Evolutionary conservation across 2,329 filamentous ascomycete genomes (phyloP).

Genomic region (Colletotrichum horii): DNA sequence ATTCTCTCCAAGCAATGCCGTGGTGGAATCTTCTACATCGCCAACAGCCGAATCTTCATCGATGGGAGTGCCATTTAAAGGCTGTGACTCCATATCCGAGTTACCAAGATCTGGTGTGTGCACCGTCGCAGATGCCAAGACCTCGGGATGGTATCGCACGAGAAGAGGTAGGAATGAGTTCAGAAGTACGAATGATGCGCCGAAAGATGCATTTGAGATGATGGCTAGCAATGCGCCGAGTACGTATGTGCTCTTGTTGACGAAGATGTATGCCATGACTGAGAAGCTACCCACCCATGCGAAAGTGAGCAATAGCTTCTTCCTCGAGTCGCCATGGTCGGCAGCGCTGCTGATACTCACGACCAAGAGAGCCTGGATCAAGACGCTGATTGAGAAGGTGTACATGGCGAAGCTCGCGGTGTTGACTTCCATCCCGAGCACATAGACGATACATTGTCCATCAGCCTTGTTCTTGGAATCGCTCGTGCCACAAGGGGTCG

Average conservation of each 20-base stretch:
- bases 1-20: slow-evolving; percentile 49
- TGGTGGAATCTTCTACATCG: slow-evolving; percentile 46
- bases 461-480: slow-evolving; percentile 55
- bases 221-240: slow-evolving; percentile 85
- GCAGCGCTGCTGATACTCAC: slow-evolving; percentile 96
- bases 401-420: slow-evolving; percentile 99
- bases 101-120: slow-evolving; percentile 35
- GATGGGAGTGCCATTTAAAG: slow-evolving; percentile 36
- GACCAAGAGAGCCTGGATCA: slow-evolving; percentile 87
- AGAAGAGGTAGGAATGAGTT: slow-evolving; percentile 95
- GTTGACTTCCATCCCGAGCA: slow-evolving; percentile 87
- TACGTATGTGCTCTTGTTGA: slow-evolving; percentile 77
- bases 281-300: slow-evolving; percentile 80
- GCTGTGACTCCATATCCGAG: slow-evolving; percentile 37
- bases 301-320: slow-evolving; percentile 85
- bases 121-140: slow-evolving; percentile 31
- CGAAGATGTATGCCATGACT: slow-evolving; percentile 87
- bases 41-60: slow-evolving; percentile 31
- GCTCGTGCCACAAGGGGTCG: slow-evolving; percentile 73
- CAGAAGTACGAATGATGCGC: slow-evolving; percentile 91
- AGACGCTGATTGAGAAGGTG: slow-evolving; percentile 91
- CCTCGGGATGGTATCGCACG: slow-evolving; percentile 79
- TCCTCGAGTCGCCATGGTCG: slow-evolving; percentile 91
- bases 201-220: slow-evolving; percentile 91
- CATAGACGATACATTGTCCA: slow-evolving; percentile 80